Percentiles rank a stretch among this genome's conserved stretches.
phyloP scores from a whole-genome alignment of 768 basidiomycete species.

The Wakefieldia striispora region DNA sequence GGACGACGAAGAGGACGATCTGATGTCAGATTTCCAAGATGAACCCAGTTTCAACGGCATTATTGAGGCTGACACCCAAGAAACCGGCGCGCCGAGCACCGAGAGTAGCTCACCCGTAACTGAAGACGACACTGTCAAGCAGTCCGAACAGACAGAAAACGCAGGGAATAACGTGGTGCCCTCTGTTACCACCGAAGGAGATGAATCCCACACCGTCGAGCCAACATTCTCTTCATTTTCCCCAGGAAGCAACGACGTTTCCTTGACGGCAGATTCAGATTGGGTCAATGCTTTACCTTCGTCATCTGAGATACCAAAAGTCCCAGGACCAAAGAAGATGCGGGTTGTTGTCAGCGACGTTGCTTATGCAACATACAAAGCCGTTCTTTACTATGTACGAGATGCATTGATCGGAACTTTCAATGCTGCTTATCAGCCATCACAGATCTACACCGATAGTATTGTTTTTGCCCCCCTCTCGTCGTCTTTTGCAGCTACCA shows the following conservation, averaged over 20 bases:
- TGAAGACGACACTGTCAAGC: constrained; percentile 6
- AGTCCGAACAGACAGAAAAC: neutral
- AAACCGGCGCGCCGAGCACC: constrained; percentile 1
- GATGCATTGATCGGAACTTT: neutral
- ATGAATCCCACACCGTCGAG: constrained; percentile 29
- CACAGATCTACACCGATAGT: constrained; percentile 79
- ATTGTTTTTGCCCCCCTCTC: constrained; percentile 84
- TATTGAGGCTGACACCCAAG: constrained; percentile 22
- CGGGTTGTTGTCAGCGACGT: constrained; percentile 55
- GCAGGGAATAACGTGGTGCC: neutral
- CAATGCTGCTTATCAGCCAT: constrained; percentile 1
- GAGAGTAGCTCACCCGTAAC: neutral
- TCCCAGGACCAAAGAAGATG: constrained; percentile 49
- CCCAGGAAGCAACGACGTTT: constrained; percentile 29
- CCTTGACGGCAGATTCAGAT: constrained; percentile 17
- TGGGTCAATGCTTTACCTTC: neutral
- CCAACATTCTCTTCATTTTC: constrained; percentile 39
- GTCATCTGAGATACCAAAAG: neutral
- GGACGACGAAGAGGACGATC: constrained; percentile 51
- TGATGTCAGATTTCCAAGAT: constrained; percentile 33
- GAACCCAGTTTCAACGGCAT: constrained; percentile 31
- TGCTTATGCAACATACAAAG: constrained; percentile 61
- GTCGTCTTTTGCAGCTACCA: constrained; percentile 51
- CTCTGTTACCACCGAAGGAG: neutral
- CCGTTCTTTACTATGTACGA: constrained; percentile 75